These are phyloP conservation scores for Pseudogymnoascus sp. DNA, from an alignment of 2,329 filamentous ascomycete genomes.

Conservation along the genomic window DNA sequence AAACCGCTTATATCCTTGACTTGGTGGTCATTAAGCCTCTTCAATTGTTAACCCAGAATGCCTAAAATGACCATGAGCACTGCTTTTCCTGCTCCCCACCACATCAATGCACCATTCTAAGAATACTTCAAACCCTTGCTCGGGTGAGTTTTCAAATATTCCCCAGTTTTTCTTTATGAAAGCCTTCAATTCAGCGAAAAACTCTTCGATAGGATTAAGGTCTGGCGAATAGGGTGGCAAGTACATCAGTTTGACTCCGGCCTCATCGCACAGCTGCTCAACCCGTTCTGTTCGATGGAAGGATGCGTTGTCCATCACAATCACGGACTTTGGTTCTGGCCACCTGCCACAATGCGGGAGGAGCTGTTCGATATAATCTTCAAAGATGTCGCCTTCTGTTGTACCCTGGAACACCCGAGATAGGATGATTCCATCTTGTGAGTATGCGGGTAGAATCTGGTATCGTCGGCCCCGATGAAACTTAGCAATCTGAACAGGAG, in stretches of 20 bases:
- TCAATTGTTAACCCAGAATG: too few species aligned
- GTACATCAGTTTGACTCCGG: conserved; percentile 21
- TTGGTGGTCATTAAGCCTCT: too few species aligned
- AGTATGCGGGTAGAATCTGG: conserved; percentile 22
- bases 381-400: conserved; percentile 25
- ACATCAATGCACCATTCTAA: too few species aligned
- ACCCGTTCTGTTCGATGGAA: conserved; percentile 26
- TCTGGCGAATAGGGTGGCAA: conserved; percentile 22
- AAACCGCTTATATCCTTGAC: too few species aligned
- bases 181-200: conserved; percentile 23
- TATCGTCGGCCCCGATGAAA: conserved; percentile 21
- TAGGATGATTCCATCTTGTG: conserved; percentile 23
- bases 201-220: conserved; percentile 25
- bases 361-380: conserved; percentile 29
- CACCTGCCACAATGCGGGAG: conserved; percentile 28
- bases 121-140: too few species aligned
- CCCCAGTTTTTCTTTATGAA: conserved; percentile 24
- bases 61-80: too few species aligned
- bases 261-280: conserved; percentile 24
- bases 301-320: conserved; percentile 32
- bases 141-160: too few species aligned
- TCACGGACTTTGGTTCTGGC: conserved; percentile 30
- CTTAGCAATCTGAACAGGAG: conserved; percentile 23
- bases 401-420: conserved; percentile 25
- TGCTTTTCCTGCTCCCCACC: too few species aligned